Percentiles rank a stretch among this genome's conserved stretches.
Evolutionary conservation across 768 basidiomycete genomes (phyloP).

Genomic region (Mycena vitilis): DNA sequence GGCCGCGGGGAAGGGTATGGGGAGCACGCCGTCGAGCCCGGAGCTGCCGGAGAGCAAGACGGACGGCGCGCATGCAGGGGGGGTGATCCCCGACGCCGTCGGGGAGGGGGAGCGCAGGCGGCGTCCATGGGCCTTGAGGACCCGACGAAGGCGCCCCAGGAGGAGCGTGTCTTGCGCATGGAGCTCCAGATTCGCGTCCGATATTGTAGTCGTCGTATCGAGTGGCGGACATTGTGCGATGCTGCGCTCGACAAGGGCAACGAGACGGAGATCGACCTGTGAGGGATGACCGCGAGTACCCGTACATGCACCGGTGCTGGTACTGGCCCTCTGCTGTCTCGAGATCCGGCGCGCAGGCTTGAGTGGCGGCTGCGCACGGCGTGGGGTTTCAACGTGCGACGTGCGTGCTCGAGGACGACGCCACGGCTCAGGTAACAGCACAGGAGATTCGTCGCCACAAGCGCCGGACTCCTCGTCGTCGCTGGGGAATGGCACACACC

Average conservation of each 20-base stretch:
- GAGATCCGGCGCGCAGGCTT: background rate
- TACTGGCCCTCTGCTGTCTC: background rate
- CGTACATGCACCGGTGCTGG: background rate
- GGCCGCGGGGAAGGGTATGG: background rate
- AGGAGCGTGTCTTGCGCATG: slow-evolving; percentile 19
- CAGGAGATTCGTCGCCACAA: background rate
- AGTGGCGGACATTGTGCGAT: background rate
- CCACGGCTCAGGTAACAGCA: background rate
- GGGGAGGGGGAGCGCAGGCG: slow-evolving; percentile 10
- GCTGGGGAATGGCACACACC: slow-evolving; percentile 24
- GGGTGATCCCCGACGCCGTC: background rate
- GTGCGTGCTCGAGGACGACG: slow-evolving; percentile 27
- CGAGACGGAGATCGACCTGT: slow-evolving; percentile 10
- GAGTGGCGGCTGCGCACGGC: background rate
- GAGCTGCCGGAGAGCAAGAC: slow-evolving; percentile 15
- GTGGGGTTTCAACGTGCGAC: slow-evolving; percentile 26
- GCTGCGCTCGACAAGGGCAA: slow-evolving; percentile 28
- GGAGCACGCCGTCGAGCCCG: background rate
- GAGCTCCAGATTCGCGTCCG: background rate
- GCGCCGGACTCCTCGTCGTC: background rate
- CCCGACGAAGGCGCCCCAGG: slow-evolving; percentile 10
- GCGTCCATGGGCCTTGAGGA: slow-evolving; percentile 6
- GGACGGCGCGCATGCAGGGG: slow-evolving; percentile 8
- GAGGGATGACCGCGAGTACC: background rate
- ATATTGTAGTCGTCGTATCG: background rate